Evolutionary conservation across 2,329 filamentous ascomycete genomes (phyloP).

Genomic region (Aureobasidium sp.): DNA sequence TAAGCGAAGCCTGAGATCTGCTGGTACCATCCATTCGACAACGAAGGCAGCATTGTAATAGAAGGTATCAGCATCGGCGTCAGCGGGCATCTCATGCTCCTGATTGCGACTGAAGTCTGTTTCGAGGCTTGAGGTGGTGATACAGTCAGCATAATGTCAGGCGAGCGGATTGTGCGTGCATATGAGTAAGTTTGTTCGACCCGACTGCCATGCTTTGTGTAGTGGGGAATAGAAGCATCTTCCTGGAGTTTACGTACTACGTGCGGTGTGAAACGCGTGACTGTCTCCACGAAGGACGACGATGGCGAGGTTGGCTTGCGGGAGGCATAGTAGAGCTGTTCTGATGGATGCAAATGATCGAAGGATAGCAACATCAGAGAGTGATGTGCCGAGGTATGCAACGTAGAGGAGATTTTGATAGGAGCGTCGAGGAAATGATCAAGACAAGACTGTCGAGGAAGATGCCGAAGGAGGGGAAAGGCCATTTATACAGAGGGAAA

Average conservation of each 20-base stretch:
- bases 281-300: conserved; percentile 26
- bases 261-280: conserved; percentile 13
- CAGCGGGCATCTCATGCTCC: conserved; percentile 1
- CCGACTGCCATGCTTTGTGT: neutral
- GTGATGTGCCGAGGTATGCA: neutral
- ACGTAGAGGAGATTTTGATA: neutral
- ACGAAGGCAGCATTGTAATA: conserved; percentile 33
- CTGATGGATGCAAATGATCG: conserved; percentile 2
- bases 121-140: conserved; percentile 1
- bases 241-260: neutral
- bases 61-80: conserved; percentile 25
- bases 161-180: neutral
- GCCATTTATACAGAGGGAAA: neutral
- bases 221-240: neutral
- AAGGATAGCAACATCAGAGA: neutral
- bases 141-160: neutral
- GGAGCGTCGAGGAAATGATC: neutral
- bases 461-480: neutral
- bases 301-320: conserved; percentile 21
- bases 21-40: conserved; percentile 32
- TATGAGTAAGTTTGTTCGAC: neutral
- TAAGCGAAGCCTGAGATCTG: conserved; percentile 32
- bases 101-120: conserved; percentile 12
- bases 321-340: neutral
- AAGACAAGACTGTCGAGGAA: neutral